Evolutionary conservation across 257 asterid genomes (phyloP), one percentile per base, ranked within the genome.

Genomic region (Primulina eburnea): DNA sequence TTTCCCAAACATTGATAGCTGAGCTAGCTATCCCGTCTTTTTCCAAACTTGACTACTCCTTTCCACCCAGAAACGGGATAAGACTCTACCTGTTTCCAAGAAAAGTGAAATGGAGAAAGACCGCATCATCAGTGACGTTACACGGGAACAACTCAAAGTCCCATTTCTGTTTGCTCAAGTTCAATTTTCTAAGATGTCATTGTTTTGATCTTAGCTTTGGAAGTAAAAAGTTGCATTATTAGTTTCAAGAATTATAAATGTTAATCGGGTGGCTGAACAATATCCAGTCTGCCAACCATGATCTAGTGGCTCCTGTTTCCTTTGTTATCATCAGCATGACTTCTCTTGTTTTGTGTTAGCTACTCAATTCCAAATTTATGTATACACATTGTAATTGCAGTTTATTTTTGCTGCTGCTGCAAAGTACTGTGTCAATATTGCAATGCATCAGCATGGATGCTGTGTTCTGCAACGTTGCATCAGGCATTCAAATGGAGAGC

Each of bases 371-470:
- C 6, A 32, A 50, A 12, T 71, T 80, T 6, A 58, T 66, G 14
- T 18, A 35, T 55, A 37, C 21, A 43, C 58, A 32, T 32, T 32
- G 58, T 8, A 30, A 71, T 77, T 70, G 85, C 87, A 93, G 98
- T 93, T 93, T 84, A 91, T 93, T 71, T 88, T 87, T 79, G 77
- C 80, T 64, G 95, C 95, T 68, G 96, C 98, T 52, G 88, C 97
- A 47, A 90, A 83, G 81, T 83, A 90, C 80, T 90, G 95, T 72
- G 88, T 87, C 4, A 96, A 93, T 57, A 88, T 93, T 69, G 97
- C 98, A 35, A 87, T 92, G 50, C 96, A 92, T 81, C 98, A 87
- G 77, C 97, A 90, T 47, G 98, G 98, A 47, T 92, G 98, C 70
- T 90, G 97, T 70, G 97, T 92, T 75, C 86, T 90, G 73, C 98